Evolutionary conservation across 2,329 filamentous ascomycete species (phyloP).

Genomic region (Colletotrichum kahawae): DNA sequence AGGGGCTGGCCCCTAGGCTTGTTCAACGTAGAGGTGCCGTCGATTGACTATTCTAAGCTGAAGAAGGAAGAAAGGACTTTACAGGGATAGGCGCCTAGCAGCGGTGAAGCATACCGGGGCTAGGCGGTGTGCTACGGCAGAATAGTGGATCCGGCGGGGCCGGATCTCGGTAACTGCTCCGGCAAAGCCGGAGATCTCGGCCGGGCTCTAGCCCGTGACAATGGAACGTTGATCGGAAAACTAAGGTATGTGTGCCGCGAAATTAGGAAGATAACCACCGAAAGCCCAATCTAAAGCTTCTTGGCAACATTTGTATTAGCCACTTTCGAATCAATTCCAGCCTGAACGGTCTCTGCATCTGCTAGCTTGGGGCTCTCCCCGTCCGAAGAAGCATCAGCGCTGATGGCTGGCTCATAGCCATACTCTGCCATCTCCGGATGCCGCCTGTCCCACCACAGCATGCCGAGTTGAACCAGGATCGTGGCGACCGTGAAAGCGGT

Average conservation of each 20-base stretch:
- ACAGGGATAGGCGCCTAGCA: no score
- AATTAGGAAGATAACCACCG: neutral
- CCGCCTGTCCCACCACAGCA: constrained; percentile 33
- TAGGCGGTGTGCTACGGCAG: no score
- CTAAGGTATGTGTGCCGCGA: neutral
- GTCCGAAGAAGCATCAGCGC: neutral
- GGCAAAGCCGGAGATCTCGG: no score
- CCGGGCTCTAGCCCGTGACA: no score
- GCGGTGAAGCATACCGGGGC: no score
- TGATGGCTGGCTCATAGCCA: constrained; percentile 9
- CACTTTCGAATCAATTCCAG: neutral
- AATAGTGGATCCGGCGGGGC: no score
- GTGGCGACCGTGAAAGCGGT: constrained; percentile 35
- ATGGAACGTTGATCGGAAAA: neutral
- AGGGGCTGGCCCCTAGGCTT: no score
- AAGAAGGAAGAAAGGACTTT: no score
- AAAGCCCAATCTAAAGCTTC: neutral
- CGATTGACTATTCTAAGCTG: no score
- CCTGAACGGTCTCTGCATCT: neutral
- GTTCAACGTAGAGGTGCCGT: no score
- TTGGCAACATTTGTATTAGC: neutral
- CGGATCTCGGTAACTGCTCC: no score
- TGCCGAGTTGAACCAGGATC: constrained; percentile 34
- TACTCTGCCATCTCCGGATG: constrained; percentile 26
- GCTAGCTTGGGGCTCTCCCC: constrained; percentile 3